Percentiles rank a stretch among this genome's conserved stretches.
Conservation (phyloP, 1,284 basidiomycete genomes). For the Irpex lacteus region DNA sequence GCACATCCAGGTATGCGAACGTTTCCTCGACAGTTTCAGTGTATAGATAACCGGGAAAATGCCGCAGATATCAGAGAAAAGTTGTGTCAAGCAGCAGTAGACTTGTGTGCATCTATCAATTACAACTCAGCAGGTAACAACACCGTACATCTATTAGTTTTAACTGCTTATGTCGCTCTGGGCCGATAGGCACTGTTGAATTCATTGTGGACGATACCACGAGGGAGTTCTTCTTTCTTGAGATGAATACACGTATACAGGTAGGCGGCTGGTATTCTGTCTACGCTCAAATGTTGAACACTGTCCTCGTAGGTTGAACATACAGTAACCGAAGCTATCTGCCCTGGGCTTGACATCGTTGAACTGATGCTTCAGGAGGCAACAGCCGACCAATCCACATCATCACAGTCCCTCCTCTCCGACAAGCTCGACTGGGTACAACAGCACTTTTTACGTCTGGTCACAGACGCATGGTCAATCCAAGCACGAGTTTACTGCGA, state of each 20-base stretch:
- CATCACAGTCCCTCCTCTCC: slow-evolving; percentile 18
- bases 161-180: not conserved
- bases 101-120: slow-evolving; percentile 46
- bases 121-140: slow-evolving; percentile 55
- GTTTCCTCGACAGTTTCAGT: too few relatives aligned
- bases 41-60: too few relatives aligned
- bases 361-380: slow-evolving; percentile 64
- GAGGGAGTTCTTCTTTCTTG: slow-evolving; percentile 65
- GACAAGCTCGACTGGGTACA: slow-evolving; percentile 30
- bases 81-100: slow-evolving; percentile 54
- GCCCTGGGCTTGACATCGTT: slow-evolving; percentile 62
- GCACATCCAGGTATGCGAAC: slow-evolving; percentile 33
- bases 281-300: not conserved
- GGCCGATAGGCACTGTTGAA: slow-evolving; percentile 59
- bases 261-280: slow-evolving; percentile 25
- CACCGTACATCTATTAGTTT: slow-evolving; percentile 1
- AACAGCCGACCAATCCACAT: slow-evolving; percentile 31
- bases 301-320: slow-evolving; percentile 55
- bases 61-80: slow-evolving; percentile 42
- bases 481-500: slow-evolving; percentile 70
- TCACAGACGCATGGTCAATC: slow-evolving; percentile 42
- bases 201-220: slow-evolving; percentile 61
- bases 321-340: slow-evolving; percentile 59
- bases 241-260: slow-evolving; percentile 75
- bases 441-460: slow-evolving; percentile 25